Evolutionary conservation across 257 asterid genomes (phyloP), one percentile per base, ranked within the genome.

Genomic region (Penstemon newberryi): DNA sequence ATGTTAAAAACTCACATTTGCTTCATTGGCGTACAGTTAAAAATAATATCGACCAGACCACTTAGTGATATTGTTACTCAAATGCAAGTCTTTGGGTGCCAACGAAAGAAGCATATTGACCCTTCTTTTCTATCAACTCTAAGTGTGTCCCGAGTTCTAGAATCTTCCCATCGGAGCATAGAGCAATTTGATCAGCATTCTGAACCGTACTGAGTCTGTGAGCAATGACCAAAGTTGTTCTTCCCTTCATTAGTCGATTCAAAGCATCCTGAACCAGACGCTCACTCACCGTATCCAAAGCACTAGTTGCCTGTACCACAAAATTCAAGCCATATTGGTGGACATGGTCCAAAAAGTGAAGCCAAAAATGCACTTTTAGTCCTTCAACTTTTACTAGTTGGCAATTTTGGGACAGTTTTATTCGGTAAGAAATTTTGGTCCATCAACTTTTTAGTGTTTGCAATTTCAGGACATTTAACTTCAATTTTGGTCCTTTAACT

Each of bases 121-220:
- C 99, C 72, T 87, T 90, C 75, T 67, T 72, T 50, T 63, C 88
- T 76, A 93, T 36, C 81, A 93, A 71, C 79, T 88, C 89, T 0
- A 81, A 71, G 77, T 93, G 99, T 43, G 99, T 90, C 72, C 99
- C 99, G 9, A 93, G 79, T 79, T 90, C 99, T 0, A 89, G 75
- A 64, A 93, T 79, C 86, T 81, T 90, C 53, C 97, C 99, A 65
- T 88, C 91, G 5, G 97, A 81, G 78, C 89, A 88, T 40, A 93
- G 64, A 46, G 99, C 97, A 38, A 90, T 93, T 69, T 75, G 89
- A 75, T 88, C 62, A 6, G 99, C 99, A 70, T 83, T 90, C 77
- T 93, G 99, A 57, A 93, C 96, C 6, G 97, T 93, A 79, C 97
- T 93, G 69, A 93, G 81, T 68, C 99, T 85, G 86, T 93, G 99